These are phyloP conservation scores for Colletotrichum tropicicola DNA, from an alignment of 2,329 filamentous ascomycete species.

Conservation along the genomic window DNA sequence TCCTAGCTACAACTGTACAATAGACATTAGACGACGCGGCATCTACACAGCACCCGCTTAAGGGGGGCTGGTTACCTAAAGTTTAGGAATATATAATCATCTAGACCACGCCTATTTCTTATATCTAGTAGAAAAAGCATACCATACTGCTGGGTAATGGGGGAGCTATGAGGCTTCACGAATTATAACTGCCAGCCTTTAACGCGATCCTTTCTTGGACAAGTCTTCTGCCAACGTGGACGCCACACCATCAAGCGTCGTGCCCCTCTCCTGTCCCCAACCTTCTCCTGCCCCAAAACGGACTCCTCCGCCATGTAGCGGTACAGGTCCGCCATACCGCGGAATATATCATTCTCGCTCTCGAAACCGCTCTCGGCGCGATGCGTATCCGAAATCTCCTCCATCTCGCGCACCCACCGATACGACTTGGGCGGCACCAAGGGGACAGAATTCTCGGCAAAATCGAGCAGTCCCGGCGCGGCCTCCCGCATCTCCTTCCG, in stretches of 20 bases:
- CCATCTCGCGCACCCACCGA: conserved; percentile 81
- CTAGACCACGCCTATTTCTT: too few species aligned
- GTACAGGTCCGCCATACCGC: conserved; percentile 69
- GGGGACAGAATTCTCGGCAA: conserved; percentile 60
- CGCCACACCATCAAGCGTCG: conserved; percentile 66
- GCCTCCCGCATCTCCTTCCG: conserved; percentile 61
- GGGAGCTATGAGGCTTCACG: too few species aligned
- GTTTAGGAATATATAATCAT: too few species aligned
- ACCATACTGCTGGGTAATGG: too few species aligned
- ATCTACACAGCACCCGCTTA: too few species aligned
- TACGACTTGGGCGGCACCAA: conserved; percentile 80
- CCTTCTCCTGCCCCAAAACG: conserved; percentile 66
- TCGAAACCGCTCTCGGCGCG: conserved; percentile 70
- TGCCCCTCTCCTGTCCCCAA: conserved; percentile 63
- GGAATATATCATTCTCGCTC: conserved; percentile 58
- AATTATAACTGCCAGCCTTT: not conserved
- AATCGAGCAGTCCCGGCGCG: conserved; percentile 54
- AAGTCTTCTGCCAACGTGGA: conserved; percentile 56
- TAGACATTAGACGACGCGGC: too few species aligned
- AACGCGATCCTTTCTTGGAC: conserved; percentile 42
- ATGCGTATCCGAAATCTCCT: conserved; percentile 76
- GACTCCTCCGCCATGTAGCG: conserved; percentile 67
- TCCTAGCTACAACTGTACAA: too few species aligned
- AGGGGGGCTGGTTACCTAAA: too few species aligned
- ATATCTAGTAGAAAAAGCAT: too few species aligned